Base-by-base conservation (phyloP, 2,329 filamentous ascomycete species). In the Periconia sp. region DNA sequence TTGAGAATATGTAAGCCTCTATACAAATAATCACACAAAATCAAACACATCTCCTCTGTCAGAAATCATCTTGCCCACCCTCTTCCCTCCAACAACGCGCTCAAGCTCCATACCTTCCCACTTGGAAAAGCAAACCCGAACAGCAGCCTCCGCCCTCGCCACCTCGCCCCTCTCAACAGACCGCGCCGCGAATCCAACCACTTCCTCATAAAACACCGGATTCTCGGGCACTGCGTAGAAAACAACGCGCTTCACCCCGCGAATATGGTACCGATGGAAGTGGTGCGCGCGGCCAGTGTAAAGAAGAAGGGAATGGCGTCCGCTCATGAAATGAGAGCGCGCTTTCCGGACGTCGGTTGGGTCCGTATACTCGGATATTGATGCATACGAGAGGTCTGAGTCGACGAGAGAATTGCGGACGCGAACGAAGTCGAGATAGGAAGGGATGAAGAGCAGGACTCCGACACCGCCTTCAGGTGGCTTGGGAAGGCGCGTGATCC, bases 211-310 rank as follows among this genome's bases (percentile, higher is more conserved):
- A 64, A 94, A 93, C 18, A 83, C 71, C 23, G 90, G 89, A 70
- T 97, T 96, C 64, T 97, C 93, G 0, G 94, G 94, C 31, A 97
- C 74, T 1, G 87, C 89, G 71, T 97, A 97, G 80, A 96, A 88
- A 48, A 97, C 82, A n/a, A 97, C 84, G 41, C 87, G 82, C 72
- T 87, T 87, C 14, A 94, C 91, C 19, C 94, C 94, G 35, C 85
- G 83, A 50, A 99, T 81, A 61, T 85, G 83, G 69, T 94, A 92
- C n/a, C 94, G 83, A 47, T 91, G 86, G 80, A 97, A 97, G 74
- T 99, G 94, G 75, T 99, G 94, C n/a, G 92, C 90, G 54, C 94
- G 87, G 72, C 96, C 93, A 1, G 92, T 95, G 76, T 97, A 99
- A 15, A 99, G 79, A 40, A 99, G 76, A 17, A 97, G 82, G 18